A percentile compares a stretch with the other conserved stretches of the same genome.
These are phyloP conservation scores for Boletus barrowsii DNA, from an alignment of 768 basidiomycete species.

Conservation along the genomic window DNA sequence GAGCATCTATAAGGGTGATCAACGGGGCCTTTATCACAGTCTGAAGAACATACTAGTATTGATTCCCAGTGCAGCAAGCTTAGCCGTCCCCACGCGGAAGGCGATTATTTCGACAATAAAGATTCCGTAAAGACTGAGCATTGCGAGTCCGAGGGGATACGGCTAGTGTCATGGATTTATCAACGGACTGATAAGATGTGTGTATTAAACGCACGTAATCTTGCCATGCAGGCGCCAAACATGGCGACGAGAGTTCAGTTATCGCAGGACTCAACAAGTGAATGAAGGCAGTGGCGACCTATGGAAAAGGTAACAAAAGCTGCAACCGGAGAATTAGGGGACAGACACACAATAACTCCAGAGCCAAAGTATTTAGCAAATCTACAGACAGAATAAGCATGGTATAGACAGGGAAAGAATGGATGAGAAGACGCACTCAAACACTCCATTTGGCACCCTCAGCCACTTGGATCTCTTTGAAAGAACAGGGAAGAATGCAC, in stretches of 20 bases:
- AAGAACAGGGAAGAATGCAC: conserved; percentile 72
- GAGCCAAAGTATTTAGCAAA: conserved; percentile 92
- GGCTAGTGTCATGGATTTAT: conserved; percentile 46
- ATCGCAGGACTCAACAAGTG: conserved; percentile 78
- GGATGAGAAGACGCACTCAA: conserved; percentile 55
- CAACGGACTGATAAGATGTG: neutral
- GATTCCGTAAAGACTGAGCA: conserved; percentile 77
- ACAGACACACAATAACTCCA: conserved; percentile 74
- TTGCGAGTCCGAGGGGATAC: conserved; percentile 76
- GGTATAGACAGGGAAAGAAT: neutral
- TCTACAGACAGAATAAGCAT: conserved; percentile 33
- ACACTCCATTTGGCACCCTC: conserved; percentile 38
- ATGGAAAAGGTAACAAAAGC: conserved; percentile 1
- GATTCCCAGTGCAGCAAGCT: conserved; percentile 63
- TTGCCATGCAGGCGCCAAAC: conserved; percentile 67
- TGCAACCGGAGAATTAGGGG: neutral
- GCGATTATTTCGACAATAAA: conserved; percentile 86
- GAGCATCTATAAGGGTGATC: conserved; percentile 45
- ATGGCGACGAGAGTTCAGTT: conserved; percentile 64
- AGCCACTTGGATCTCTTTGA: conserved; percentile 51
- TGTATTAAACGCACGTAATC: conserved; percentile 55
- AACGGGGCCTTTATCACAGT: neutral
- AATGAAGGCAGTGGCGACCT: conserved; percentile 91
- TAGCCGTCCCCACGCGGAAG: conserved; percentile 80
- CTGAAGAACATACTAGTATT: conserved; percentile 45